A percentile compares a stretch with the other conserved stretches of the same genome.
Evolutionary conservation across 1,284 basidiomycete genomes (phyloP).

Genomic region (Rhodotorula sp.): DNA sequence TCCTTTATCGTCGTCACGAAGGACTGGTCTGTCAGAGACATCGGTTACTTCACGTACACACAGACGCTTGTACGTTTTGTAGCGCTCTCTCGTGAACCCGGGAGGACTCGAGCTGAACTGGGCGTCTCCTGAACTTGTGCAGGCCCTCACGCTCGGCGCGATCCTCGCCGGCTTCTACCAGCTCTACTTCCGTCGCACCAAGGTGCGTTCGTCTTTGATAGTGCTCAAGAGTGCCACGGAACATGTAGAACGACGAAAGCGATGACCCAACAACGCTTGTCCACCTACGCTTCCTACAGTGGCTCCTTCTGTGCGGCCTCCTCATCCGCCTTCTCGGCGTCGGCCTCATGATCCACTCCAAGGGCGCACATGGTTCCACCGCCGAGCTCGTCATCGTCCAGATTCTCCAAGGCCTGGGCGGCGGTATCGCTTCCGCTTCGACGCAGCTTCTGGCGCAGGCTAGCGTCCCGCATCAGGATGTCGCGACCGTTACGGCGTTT

Average conservation of each 20-base stretch:
- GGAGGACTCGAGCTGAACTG: not conserved
- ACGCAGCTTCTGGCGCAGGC: slow-evolving; percentile 73
- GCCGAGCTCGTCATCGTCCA: slow-evolving; percentile 54
- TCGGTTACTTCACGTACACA: slow-evolving; percentile 42
- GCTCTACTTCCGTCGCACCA: slow-evolving; percentile 56
- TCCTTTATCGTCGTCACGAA: slow-evolving; percentile 18
- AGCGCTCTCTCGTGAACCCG: not conserved
- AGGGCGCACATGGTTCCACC: slow-evolving; percentile 44
- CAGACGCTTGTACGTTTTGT: slow-evolving; percentile 48
- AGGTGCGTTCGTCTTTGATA: slow-evolving; percentile 1
- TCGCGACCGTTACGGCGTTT: slow-evolving; percentile 77
- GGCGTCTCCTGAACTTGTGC: not conserved
- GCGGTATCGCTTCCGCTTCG: slow-evolving; percentile 69
- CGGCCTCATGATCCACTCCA: slow-evolving; percentile 58
- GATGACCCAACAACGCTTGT: no score
- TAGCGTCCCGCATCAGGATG: slow-evolving; percentile 53
- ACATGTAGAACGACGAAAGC: slow-evolving; percentile 54
- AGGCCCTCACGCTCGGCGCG: slow-evolving; percentile 60
- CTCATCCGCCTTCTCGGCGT: slow-evolving; percentile 51
- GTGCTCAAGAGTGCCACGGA: not conserved
- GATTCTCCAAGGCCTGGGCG: slow-evolving; percentile 72
- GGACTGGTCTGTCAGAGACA: slow-evolving; percentile 37
- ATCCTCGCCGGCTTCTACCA: slow-evolving; percentile 62
- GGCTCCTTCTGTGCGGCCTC: slow-evolving; percentile 65
- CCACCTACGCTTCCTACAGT: slow-evolving; percentile 41